phyloP scores from a whole-genome alignment of 2,329 filamentous ascomycete species.

The Curvularia eragrostidis region DNA sequence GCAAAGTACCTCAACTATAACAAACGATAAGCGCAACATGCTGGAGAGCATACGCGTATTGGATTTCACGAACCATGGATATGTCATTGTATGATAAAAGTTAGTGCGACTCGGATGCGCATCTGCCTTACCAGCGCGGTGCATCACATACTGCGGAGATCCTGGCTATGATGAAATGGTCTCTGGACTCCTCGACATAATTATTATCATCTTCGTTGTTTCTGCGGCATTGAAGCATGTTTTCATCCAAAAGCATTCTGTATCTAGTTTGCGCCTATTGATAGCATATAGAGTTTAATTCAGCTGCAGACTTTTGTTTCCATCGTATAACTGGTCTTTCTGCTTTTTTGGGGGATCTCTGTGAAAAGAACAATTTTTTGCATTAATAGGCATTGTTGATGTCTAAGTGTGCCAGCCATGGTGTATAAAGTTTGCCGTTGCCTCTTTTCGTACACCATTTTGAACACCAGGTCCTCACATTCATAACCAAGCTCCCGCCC shows the following conservation, averaged over 20 bases:
- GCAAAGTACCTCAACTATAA: constrained; percentile 60
- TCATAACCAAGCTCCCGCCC: too few species aligned
- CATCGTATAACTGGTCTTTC: neutral
- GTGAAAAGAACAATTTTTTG: too few species aligned
- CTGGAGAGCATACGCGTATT: neutral
- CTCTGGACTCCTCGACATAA: neutral
- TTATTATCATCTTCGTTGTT: neutral
- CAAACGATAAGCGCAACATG: constrained; percentile 29
- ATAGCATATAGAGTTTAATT: neutral
- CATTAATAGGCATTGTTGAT: too few species aligned
- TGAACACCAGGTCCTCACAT: too few species aligned
- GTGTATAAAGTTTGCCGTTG: too few species aligned
- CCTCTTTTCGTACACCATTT: too few species aligned
- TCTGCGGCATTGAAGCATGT: neutral
- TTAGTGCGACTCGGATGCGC: neutral
- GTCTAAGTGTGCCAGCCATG: too few species aligned
- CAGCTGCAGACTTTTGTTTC: neutral
- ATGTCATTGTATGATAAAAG: neutral
- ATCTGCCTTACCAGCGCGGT: neutral
- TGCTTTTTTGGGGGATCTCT: too few species aligned
- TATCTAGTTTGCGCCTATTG: neutral
- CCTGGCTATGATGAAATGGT: neutral
- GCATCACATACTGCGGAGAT: neutral
- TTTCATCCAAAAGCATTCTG: neutral
- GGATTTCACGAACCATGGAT: neutral